These are phyloP conservation scores for Vitis rotundifolia DNA, from an alignment of 164 flowering plant genomes.

Conservation along the genomic window DNA sequence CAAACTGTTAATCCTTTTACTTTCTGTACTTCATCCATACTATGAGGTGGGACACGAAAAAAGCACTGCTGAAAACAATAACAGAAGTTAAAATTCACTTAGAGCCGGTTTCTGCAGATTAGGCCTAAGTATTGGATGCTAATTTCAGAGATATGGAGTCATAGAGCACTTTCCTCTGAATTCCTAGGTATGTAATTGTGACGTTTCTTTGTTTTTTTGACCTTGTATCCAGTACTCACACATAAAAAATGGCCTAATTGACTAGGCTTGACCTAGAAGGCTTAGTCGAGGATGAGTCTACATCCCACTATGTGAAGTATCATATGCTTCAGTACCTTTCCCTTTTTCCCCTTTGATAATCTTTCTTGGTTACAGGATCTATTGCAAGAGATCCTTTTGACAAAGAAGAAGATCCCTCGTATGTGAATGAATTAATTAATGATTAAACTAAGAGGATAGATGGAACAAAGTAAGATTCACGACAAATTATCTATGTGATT, in stretches of 20 bases:
- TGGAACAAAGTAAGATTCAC: constrained; percentile 7
- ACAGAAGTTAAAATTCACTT: too few species aligned
- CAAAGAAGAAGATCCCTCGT: constrained; percentile 11
- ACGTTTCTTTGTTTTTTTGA: neutral
- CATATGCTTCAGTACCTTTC: constrained; percentile 16
- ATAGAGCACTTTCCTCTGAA: constrained; percentile 7
- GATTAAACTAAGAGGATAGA: neutral
- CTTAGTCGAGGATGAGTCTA: constrained; percentile 31
- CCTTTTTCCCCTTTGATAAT: constrained; percentile 4
- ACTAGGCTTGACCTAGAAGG: constrained; percentile 21
- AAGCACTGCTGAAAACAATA: too few species aligned
- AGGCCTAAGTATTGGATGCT: constrained; percentile 6
- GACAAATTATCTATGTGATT: constrained; percentile 1
- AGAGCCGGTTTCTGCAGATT: too few species aligned
- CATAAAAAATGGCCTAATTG: constrained; percentile 19
- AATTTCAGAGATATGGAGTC: constrained; percentile 9
- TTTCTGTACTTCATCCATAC: neutral
- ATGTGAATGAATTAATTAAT: neutral
- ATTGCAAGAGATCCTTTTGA: constrained; percentile 7
- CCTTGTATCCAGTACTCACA: neutral
- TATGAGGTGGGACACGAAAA: neutral
- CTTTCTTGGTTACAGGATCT: neutral
- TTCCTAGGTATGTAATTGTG: neutral
- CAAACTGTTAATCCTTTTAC: too few species aligned
- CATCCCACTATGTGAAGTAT: constrained; percentile 29